Percentiles rank a stretch among this genome's conserved stretches.
Evolutionary conservation across 805 yeast genomes (phyloP).

Genomic region (Saccharomycopsis sp.): DNA sequence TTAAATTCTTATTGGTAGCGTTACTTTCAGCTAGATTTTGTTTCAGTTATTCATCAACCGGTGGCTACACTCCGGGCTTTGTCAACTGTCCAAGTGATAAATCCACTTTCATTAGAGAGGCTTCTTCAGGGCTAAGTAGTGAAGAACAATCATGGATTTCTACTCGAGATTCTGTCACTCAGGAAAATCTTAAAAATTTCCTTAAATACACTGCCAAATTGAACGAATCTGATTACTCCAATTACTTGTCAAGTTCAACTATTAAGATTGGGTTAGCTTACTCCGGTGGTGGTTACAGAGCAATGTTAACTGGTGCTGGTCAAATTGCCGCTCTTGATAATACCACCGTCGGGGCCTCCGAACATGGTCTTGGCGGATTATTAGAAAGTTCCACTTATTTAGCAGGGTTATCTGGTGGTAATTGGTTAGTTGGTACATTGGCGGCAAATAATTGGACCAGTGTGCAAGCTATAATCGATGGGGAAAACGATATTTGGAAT

Average conservation of each 20-base stretch:
- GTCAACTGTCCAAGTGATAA: conserved; percentile 45
- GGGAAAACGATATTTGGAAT: conserved; percentile 54
- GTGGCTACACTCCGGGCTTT: conserved; percentile 55
- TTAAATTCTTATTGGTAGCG: too few species aligned
- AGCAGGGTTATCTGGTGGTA: conserved; percentile 78
- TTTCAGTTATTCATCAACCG: too few species aligned
- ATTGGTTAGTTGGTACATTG: conserved; percentile 71
- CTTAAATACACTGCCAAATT: conserved; percentile 29
- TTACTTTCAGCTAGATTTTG: too few species aligned
- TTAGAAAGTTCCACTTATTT: conserved; percentile 65
- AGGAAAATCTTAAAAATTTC: conserved; percentile 39
- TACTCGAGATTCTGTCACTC: conserved; percentile 39
- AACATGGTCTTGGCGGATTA: conserved; percentile 63
- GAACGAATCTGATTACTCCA: conserved; percentile 7
- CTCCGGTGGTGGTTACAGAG: conserved; percentile 88
- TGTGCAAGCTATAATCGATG: conserved; percentile 49
- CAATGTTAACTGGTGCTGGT: conserved; percentile 84
- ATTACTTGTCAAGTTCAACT: conserved; percentile 22
- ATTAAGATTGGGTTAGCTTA: conserved; percentile 54
- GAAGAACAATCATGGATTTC: conserved; percentile 48
- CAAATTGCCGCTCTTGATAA: conserved; percentile 72
- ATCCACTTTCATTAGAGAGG: conserved; percentile 39
- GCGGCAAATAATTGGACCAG: conserved; percentile 67
- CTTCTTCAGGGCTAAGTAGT: conserved; percentile 37
- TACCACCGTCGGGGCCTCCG: conserved; percentile 50